Base-by-base conservation (phyloP, 129 eudicot species). In the Lonicera japonica region DNA sequence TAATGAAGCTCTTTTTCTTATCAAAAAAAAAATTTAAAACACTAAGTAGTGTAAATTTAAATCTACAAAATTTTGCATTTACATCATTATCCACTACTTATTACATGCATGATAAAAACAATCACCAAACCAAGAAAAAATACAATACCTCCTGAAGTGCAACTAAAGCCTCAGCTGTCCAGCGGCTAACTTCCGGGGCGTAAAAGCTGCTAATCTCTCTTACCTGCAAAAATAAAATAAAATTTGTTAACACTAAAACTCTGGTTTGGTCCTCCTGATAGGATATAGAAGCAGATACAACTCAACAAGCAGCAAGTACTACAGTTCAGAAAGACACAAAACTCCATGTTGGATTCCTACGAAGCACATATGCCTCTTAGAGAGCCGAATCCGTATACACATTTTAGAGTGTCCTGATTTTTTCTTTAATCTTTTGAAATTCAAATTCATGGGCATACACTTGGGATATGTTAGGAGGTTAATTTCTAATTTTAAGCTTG, bases 151-250 rank as follows among this genome's bases (percentile, higher is more conserved):
- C 89, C 58, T 86, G 95, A 47, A 86, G 65, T 19, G 87, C 83
- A 68, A 75, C 66, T 54, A 88, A 61, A 38, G 96, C 95, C 70
- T 86, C 87, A 65, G 95, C 95, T 53, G 71, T 71, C 95, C 95
- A 83, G 29, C 90, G 90, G 12, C 59, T 63, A 25, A 86, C 17
- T 25, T 56, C 59, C 7, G 73, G 80, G 47, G 90, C 65, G 36
- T 65, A 17, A 52, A 9, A 56, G 61, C 61, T 20, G 68, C 80
- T 77, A n/a, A 86, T 77, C 73, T 83, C 94, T 62, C 25, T 85
- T 43, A 85, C 94, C 94, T 85, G 70, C 29, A 36, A 55, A 8
- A 76, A 29, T 1, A 23, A 63, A 36, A 67, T 15, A 29, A 40
- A 60, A 19, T 19, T 11, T 41, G 9, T 54, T 43, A 48, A 25